Percentiles rank a stretch among this genome's conserved stretches.
Evolutionary conservation across 345 rosid species (phyloP).

Genomic region (Garcia nutans): DNA sequence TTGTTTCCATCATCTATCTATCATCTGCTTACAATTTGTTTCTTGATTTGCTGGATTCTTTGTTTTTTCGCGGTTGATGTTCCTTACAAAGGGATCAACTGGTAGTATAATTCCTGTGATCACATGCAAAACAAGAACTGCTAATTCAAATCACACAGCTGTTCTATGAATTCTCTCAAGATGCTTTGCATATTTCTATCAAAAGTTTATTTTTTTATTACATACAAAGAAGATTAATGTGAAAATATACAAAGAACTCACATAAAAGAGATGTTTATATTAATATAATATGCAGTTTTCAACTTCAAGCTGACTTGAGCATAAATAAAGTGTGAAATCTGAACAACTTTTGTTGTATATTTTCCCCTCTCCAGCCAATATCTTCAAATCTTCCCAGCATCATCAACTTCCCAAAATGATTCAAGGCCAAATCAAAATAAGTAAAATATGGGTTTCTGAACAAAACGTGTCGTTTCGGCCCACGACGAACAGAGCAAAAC

Average conservation of each 20-base stretch:
- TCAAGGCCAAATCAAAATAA: not conserved
- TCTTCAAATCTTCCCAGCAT: not conserved
- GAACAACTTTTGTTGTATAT: constrained; percentile 6
- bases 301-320: not conserved
- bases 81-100: no score
- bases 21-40: no score
- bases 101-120: not conserved
- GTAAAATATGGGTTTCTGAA: not conserved
- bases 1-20: no score
- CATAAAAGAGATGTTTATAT: no score
- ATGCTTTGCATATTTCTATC: not conserved
- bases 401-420: not conserved
- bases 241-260: not conserved
- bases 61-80: no score
- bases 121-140: not conserved
- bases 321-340: not conserved
- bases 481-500: constrained; percentile 3
- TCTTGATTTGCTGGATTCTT: no score
- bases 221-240: not conserved
- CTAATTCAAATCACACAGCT: no score
- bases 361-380: not conserved
- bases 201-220: not conserved
- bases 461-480: not conserved
- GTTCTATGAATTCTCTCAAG: not conserved
- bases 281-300: not conserved